Evolutionary conservation across 1,139 yeast species (phyloP).

Genomic region (Nakaseomyces kungkrabaensis): DNA sequence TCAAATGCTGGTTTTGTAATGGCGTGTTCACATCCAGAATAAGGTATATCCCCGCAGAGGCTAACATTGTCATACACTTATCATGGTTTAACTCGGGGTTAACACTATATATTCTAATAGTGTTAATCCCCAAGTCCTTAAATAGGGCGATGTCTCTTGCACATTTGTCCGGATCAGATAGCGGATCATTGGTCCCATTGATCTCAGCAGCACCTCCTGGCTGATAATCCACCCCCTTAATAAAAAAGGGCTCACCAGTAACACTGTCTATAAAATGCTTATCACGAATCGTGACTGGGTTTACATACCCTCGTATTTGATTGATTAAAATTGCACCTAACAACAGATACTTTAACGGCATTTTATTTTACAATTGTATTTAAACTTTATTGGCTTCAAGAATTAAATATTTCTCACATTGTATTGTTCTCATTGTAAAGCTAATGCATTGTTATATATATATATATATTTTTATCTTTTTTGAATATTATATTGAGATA

Average conservation of each 20-base stretch:
- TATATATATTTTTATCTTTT: no score
- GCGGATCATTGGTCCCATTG: conserved; percentile 43
- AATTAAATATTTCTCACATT: no score
- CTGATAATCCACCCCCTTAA: conserved; percentile 78
- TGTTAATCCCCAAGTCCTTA: conserved; percentile 38
- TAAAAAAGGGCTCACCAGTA: conserved; percentile 69
- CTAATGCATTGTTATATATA: background rate
- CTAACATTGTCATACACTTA: conserved; percentile 81
- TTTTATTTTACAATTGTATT: no score
- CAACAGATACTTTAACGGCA: background rate
- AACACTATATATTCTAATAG: conserved; percentile 78
- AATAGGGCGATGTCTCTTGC: conserved; percentile 53
- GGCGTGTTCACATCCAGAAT: conserved; percentile 91
- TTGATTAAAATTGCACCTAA: background rate
- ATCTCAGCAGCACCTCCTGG: conserved; percentile 80
- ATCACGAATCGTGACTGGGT: conserved; percentile 56
- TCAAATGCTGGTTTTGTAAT: conserved; percentile 60
- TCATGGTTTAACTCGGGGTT: conserved; percentile 81
- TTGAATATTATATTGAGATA: no score
- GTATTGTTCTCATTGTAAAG: no score
- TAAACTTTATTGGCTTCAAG: no score
- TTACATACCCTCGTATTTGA: conserved; percentile 25
- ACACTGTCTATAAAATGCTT: conserved; percentile 66
- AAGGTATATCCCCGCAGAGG: conserved; percentile 84
- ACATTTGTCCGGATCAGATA: conserved; percentile 56